Percentiles rank a stretch among this genome's conserved stretches.
Evolutionary conservation across 306 rosid genomes (phyloP).

Genomic region (Casuarina glauca): DNA sequence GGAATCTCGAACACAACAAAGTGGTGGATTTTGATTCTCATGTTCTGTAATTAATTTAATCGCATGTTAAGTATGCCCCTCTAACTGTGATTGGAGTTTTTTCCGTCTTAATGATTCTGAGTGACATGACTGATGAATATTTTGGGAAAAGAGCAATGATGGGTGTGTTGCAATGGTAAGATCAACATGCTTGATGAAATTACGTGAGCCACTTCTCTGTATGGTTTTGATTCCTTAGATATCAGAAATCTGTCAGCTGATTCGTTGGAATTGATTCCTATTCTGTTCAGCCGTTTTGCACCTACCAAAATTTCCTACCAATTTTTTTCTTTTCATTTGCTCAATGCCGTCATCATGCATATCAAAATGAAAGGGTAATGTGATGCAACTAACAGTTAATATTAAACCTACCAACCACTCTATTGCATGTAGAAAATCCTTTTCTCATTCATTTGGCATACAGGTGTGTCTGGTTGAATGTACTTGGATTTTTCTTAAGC

Average conservation of each 20-base stretch:
- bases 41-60: conserved; percentile 21
- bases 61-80: conserved; percentile 11
- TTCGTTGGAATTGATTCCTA: background rate
- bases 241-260: background rate
- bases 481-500: background rate
- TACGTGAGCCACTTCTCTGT: conserved; percentile 3
- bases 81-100: conserved; percentile 8
- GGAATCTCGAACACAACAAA: conserved; percentile 8
- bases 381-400: conserved; percentile 5
- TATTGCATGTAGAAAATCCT: background rate
- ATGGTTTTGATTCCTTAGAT: background rate
- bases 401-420: background rate
- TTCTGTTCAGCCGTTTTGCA: background rate
- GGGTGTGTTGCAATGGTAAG: conserved; percentile 1
- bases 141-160: conserved; percentile 6
- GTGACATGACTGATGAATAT: background rate
- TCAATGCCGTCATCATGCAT: background rate
- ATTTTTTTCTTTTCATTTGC: background rate
- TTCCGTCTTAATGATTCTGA: background rate
- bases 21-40: conserved; percentile 15
- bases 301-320: background rate
- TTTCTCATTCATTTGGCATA: background rate
- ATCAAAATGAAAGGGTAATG: background rate
- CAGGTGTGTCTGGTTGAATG: background rate
- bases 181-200: background rate